A percentile compares a stretch with the other conserved stretches of the same genome.
phyloP scores from a whole-genome alignment of 371 early-diverging fungal species.

The Mortierella sp. region DNA sequence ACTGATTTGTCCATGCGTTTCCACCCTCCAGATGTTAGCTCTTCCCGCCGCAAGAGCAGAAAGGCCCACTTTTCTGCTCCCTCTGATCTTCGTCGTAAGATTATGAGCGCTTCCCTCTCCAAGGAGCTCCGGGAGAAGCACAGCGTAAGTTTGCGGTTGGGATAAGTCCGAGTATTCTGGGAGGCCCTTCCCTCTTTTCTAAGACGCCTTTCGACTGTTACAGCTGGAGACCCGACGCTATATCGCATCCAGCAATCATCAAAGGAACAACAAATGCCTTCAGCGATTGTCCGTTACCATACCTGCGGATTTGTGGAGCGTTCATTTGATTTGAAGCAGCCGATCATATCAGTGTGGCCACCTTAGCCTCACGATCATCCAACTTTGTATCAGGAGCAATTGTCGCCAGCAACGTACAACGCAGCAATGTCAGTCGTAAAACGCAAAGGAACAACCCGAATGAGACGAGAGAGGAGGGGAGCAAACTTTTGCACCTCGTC shows the following conservation, averaged over 20 bases:
- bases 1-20: slow-evolving; percentile 3
- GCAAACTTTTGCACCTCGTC: slow-evolving; percentile 1
- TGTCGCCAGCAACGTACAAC: slow-evolving; percentile 5
- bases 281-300: too few species aligned
- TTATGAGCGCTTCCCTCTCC: slow-evolving; percentile 96
- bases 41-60: slow-evolving; percentile 95
- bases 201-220: too few species aligned
- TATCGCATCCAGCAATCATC: background rate
- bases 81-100: slow-evolving; percentile 92
- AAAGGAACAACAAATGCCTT: background rate
- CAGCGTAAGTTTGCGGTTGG: slow-evolving; percentile 74
- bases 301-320: too few species aligned
- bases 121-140: slow-evolving; percentile 98
- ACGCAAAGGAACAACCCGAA: slow-evolving; percentile 36
- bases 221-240: too few species aligned
- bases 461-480: slow-evolving; percentile 17
- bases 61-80: slow-evolving; percentile 99
- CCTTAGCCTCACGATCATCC: too few species aligned
- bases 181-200: slow-evolving; percentile 17
- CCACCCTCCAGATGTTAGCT: slow-evolving; percentile 81
- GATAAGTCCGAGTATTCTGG: slow-evolving; percentile 42
- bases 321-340: too few species aligned
- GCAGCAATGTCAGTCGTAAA: slow-evolving; percentile 46
- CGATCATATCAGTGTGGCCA: too few species aligned
- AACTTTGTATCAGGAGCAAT: background rate